Evolutionary conservation across 2,329 filamentous ascomycete species (phyloP).

Genomic region (Verticillium dahliae): DNA sequence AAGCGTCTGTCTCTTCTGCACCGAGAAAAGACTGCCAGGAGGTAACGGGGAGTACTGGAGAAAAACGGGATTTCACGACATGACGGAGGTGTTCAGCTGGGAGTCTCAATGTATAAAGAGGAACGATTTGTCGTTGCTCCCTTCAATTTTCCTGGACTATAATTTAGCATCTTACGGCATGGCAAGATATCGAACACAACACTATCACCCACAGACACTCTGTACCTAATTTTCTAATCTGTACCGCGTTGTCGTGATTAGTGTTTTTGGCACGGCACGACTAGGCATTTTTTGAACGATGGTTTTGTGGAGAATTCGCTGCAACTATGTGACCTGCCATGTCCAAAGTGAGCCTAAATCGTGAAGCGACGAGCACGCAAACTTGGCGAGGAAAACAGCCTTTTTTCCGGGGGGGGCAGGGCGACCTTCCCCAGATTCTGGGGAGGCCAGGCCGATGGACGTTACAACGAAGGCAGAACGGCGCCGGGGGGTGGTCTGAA

Average conservation of each 20-base stretch:
- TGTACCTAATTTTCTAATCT: conserved; percentile 45
- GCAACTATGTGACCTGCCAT: neutral
- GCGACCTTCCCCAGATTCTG: neutral
- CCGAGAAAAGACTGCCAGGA: conserved; percentile 11
- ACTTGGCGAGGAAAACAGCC: neutral
- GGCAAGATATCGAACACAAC: conserved; percentile 13
- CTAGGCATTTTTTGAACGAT: neutral
- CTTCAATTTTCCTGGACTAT: conserved; percentile 12
- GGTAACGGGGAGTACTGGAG: conserved; percentile 4
- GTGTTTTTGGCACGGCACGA: neutral
- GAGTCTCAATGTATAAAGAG: conserved; percentile 24
- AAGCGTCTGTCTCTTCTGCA: conserved; percentile 22
- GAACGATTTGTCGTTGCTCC: neutral
- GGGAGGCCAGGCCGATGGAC: too few species aligned
- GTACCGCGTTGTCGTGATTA: conserved; percentile 1
- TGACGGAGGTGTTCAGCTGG: neutral
- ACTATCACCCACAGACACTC: conserved; percentile 5
- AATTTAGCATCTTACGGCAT: conserved; percentile 12
- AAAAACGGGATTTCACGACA: conserved; percentile 21
- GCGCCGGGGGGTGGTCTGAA: neutral
- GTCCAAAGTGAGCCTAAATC: too few species aligned
- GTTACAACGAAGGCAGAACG: too few species aligned
- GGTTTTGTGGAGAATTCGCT: neutral
- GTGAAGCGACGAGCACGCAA: neutral
- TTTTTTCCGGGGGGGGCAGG: neutral